phyloP scores from a whole-genome alignment of 306 rosid species.

The Calophaca sinica region DNA sequence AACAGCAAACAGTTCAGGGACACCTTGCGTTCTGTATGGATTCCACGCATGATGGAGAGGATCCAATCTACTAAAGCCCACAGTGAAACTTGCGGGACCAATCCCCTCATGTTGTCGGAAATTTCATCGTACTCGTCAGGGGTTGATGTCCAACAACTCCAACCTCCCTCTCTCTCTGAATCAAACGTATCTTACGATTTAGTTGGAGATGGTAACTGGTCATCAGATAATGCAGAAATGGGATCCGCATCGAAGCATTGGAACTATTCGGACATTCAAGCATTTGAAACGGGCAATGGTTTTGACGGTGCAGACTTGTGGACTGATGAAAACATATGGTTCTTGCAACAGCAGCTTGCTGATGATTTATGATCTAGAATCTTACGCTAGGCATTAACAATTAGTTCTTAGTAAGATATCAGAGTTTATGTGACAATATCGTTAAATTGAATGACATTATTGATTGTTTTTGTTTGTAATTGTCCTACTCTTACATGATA shows the following conservation, averaged over 20 bases:
- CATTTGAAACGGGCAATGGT: slow-evolving; percentile 27
- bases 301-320: slow-evolving; percentile 64
- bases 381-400: slow-evolving; percentile 12
- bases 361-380: slow-evolving; percentile 34
- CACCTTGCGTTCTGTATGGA: slow-evolving; percentile 83
- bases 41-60: slow-evolving; percentile 82
- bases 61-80: slow-evolving; percentile 46
- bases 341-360: slow-evolving; percentile 61
- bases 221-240: slow-evolving; percentile 7
- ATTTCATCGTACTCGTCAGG: slow-evolving; percentile 43
- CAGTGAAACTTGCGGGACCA: slow-evolving; percentile 22
- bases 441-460: slow-evolving; percentile 1
- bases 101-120: slow-evolving; percentile 28
- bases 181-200: slow-evolving; percentile 32
- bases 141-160: slow-evolving; percentile 39
- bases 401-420: slow-evolving; percentile 22
- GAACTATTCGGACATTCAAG: slow-evolving; percentile 17
- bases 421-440: neutral
- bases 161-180: slow-evolving; percentile 47
- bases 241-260: neutral
- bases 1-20: slow-evolving; percentile 89
- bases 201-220: slow-evolving; percentile 5
- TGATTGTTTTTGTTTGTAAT: slow-evolving; percentile 16
- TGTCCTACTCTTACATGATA: slow-evolving; percentile 18
- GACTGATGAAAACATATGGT: slow-evolving; percentile 76